These are phyloP conservation scores for Lodderomyces beijingensis DNA, from an alignment of 1,139 yeast species.

Conservation along the genomic window DNA sequence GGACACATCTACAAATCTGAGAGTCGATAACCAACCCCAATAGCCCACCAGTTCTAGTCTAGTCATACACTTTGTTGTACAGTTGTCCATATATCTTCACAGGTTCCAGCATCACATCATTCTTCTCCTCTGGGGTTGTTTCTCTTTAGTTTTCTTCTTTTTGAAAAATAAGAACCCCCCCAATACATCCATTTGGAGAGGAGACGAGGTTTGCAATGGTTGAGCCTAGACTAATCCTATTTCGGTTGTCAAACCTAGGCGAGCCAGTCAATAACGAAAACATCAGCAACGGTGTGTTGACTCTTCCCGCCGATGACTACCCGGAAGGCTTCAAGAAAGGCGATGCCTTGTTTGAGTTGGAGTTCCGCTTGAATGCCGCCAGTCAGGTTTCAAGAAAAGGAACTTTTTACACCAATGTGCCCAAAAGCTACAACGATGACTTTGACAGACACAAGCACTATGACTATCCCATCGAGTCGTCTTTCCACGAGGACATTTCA, in stretches of 20 bases:
- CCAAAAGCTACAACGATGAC: conserved; percentile 33
- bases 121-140: no score
- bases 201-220: no score
- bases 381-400: conserved; percentile 70
- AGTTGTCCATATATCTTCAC: no score
- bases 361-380: conserved; percentile 70
- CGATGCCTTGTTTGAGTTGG: conserved; percentile 50
- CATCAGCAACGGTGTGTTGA: conserved; percentile 54
- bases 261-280: conserved; percentile 49
- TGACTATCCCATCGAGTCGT: conserved; percentile 40
- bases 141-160: no score
- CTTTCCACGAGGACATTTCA: conserved; percentile 57
- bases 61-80: no score
- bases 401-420: conserved; percentile 70
- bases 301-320: conserved; percentile 56
- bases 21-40: no score
- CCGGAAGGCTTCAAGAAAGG: conserved; percentile 33
- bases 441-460: conserved; percentile 58
- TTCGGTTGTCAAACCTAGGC: conserved; percentile 53
- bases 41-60: no score
- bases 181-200: no score
- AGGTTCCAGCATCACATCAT: no score
- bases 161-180: no score
- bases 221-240: conserved; percentile 24
- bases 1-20: no score